Conservation (phyloP, 1,284 basidiomycete species). For the Malassezia arunalokei region DNA sequence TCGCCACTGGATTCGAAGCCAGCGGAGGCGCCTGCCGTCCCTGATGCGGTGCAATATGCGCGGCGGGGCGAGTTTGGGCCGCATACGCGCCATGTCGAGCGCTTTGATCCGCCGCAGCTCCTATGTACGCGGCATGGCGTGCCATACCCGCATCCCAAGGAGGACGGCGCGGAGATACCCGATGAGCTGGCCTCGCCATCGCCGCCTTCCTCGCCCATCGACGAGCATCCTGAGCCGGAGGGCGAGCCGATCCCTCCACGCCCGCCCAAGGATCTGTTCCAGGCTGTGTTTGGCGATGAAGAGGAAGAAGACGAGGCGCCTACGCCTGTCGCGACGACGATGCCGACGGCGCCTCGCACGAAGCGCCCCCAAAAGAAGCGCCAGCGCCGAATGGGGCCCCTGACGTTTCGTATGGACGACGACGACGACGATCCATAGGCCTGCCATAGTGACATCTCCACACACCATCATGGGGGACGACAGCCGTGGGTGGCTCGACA, state of each 20-base stretch:
- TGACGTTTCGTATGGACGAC: slow-evolving; percentile 13
- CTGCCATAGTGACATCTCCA: background rate
- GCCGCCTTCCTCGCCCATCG: background rate
- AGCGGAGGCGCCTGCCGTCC: background rate
- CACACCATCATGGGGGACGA: slow-evolving; percentile 2
- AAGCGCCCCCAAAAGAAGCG: slow-evolving; percentile 1
- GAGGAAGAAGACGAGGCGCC: background rate
- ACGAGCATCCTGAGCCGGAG: background rate
- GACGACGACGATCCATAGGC: background rate
- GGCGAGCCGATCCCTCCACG: background rate
- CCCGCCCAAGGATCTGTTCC: slow-evolving; percentile 11
- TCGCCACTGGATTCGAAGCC: background rate
- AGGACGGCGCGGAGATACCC: background rate
- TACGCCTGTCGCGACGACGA: background rate
- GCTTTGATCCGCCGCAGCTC: slow-evolving; percentile 9
- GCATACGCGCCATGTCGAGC: slow-evolving; percentile 1
- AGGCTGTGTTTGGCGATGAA: slow-evolving; percentile 12
- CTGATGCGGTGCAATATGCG: slow-evolving; percentile 6
- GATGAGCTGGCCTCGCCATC: background rate
- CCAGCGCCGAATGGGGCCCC: background rate
- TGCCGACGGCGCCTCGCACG: background rate
- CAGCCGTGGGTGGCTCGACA: background rate
- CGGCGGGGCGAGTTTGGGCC: slow-evolving; percentile 5
- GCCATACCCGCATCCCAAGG: slow-evolving; percentile 1
- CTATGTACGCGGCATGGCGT: slow-evolving; percentile 12